A percentile compares a stretch with the other conserved stretches of the same genome.
These are phyloP conservation scores for Prunus davidiana DNA, from an alignment of 306 rosid genomes.

Conservation along the genomic window DNA sequence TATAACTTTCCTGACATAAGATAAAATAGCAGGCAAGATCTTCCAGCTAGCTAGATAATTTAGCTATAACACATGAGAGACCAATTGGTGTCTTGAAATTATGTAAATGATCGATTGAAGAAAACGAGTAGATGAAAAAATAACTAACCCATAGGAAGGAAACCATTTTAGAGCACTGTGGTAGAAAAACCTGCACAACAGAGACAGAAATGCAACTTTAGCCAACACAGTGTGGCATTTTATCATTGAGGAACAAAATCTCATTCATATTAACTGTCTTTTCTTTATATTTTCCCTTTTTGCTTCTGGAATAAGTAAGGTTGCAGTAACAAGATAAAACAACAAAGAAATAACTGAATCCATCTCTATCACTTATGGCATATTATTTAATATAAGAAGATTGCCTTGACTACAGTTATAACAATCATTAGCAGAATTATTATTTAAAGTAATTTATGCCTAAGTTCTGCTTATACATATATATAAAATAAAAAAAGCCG, in stretches of 20 bases:
- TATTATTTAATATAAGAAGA: not conserved
- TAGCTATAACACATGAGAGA: not conserved
- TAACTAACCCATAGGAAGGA: conserved; percentile 78
- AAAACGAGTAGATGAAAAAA: conserved; percentile 2
- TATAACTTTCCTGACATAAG: not conserved
- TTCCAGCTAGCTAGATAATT: not conserved
- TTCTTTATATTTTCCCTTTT: too few species aligned
- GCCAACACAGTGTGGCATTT: not conserved
- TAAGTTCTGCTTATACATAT: not conserved
- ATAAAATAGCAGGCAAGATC: not conserved
- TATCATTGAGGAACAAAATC: not conserved
- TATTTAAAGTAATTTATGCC: not conserved
- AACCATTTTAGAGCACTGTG: conserved; percentile 94
- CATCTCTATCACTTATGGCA: not conserved
- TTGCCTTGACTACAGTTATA: not conserved
- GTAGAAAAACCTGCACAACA: conserved; percentile 74
- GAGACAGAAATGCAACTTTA: conserved; percentile 1
- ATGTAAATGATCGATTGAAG: not conserved
- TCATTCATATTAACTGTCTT: not conserved
- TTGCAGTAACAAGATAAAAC: not conserved
- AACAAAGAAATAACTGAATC: not conserved
- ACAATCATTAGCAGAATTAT: not conserved
- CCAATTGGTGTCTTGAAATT: not conserved
- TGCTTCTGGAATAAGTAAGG: not conserved
- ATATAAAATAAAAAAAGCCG: not conserved